phyloP scores from a whole-genome alignment of 2,329 filamentous ascomycete species.

The Diplocarpon rosae region DNA sequence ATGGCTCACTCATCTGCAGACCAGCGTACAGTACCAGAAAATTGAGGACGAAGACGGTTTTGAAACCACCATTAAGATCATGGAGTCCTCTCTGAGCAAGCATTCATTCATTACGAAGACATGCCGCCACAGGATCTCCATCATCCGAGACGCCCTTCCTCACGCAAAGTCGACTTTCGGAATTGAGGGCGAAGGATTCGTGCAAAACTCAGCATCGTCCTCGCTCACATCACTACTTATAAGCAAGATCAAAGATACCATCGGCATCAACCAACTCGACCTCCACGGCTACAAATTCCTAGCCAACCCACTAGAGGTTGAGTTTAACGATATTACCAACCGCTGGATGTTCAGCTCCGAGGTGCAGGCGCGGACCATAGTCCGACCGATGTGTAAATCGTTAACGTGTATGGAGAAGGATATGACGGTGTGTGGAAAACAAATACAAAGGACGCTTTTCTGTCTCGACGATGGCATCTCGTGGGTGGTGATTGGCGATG shows the following conservation, averaged over 20 bases:
- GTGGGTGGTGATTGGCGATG: conserved; percentile 4
- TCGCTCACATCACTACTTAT: neutral
- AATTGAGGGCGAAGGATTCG: no score
- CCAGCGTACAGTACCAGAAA: no score
- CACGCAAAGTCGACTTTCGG: no score
- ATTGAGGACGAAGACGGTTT: no score
- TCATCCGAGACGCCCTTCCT: no score
- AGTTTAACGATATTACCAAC: conserved; percentile 8
- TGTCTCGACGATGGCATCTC: conserved; percentile 9
- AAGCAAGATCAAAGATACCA: no score
- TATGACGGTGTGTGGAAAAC: neutral
- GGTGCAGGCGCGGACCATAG: conserved; percentile 5
- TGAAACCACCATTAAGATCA: no score
- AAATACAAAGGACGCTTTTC: conserved; percentile 5
- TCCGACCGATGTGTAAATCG: conserved; percentile 2
- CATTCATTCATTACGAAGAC: no score
- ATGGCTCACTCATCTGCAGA: no score
- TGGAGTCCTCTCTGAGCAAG: no score
- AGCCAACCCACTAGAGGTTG: conserved; percentile 6
- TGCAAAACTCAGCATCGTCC: neutral
- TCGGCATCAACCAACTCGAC: conserved; percentile 4
- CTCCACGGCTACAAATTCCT: conserved; percentile 11
- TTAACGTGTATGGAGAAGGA: conserved; percentile 4
- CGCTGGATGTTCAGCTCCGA: conserved; percentile 14
- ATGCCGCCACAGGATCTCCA: no score